Base-by-base conservation (phyloP, 306 rosid genomes). In the Biancaea sappan region DNA sequence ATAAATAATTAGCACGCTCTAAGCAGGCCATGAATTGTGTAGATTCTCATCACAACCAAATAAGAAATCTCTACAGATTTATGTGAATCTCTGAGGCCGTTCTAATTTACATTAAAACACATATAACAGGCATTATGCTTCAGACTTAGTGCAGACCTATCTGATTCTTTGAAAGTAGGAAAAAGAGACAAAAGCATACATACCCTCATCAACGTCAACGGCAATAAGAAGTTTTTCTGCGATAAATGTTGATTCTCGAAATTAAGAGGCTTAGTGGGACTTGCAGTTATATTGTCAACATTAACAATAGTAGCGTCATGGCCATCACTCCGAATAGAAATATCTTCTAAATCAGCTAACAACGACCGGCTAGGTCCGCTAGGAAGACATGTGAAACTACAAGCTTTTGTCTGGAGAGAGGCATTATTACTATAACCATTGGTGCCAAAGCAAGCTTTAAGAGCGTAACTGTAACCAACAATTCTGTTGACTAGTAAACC, bases 121-220 rank as follows among this genome's bases (percentile, higher is more conserved):
- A 50, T 72, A 19, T 37, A 72, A 58, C 46, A 38, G 8, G 40
- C 14, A 60, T n/a, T 37, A 60, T 7, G 38, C 25, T 15, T 32
- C 22, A n/a, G 44, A 60, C 44, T 32, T 1, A 8, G 21, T 34
- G 66, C 26, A 60, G 66, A 60, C 32, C 18, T 32, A 56, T 60
- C 22, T 34, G 14, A 60, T 19, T 2, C 6, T 43, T 14, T 28
- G 31, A 15, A 35, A 2, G 31, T 9, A 4, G 29, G 13, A 41
- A 24, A 56, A 28, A 24, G n/a, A 5, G 32, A 1, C 4, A 50
- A 43, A 54, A 13, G 54, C 52, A 31, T n/a, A 78, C 81, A 69
- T 78, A 93, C 96, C 98, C 82, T 90, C 98, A 64, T 93, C 98
- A 41, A 93, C 83, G 47, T 93, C 98, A 47, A 93, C 98, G 6